Evolutionary conservation across 306 rosid species (phyloP).

Genomic region (Mimosa pudica): DNA sequence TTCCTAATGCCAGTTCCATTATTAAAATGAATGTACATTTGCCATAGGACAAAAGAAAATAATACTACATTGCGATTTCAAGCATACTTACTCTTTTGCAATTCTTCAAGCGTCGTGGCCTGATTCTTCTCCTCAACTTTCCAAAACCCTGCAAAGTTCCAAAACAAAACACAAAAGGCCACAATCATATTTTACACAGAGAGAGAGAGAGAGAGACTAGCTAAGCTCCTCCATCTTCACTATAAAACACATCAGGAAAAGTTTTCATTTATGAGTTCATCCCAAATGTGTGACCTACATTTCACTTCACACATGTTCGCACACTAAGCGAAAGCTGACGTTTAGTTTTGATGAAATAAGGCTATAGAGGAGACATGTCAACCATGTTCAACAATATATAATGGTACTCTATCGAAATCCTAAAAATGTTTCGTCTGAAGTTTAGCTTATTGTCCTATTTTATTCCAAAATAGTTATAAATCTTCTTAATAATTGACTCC

Average conservation of each 20-base stretch:
- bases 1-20: no score
- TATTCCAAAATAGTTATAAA: background rate
- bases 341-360: background rate
- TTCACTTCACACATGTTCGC: no score
- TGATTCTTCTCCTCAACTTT: background rate
- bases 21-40: background rate
- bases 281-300: background rate
- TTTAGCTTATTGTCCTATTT: no score
- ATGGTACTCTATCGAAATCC: background rate
- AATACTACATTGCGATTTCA: no score
- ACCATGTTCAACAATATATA: background rate
- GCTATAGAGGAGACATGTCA: background rate
- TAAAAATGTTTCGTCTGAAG: background rate
- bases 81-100: background rate
- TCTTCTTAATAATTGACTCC: no score
- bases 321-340: background rate
- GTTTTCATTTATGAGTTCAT: background rate
- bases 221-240: no score
- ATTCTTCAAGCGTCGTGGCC: background rate
- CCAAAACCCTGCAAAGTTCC: background rate
- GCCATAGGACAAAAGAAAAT: background rate
- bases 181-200: background rate
- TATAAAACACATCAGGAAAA: no score
- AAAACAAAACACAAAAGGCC: background rate
- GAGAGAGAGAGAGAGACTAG: no score